Base-by-base conservation (phyloP, 2,329 filamentous ascomycete species). In the Fusarium longipes region DNA sequence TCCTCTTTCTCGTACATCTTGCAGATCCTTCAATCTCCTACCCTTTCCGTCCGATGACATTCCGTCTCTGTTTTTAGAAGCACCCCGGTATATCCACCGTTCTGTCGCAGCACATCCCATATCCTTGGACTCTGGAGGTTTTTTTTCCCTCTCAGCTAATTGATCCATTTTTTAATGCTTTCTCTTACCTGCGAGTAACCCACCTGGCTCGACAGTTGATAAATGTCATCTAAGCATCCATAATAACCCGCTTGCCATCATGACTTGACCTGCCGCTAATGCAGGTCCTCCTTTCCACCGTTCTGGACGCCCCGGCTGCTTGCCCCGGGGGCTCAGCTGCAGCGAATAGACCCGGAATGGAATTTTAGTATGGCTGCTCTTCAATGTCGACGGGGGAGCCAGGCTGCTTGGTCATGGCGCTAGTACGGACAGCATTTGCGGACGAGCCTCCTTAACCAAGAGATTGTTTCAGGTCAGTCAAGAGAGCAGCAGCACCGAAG, bases 231-330 rank as follows among this genome's bases (percentile, higher is more conserved):
- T 35, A 15, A 24, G 30, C 45, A 48, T 35, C 30, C 30, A 12
- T 15, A 18, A 25, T 18, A 18, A 25, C 35, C 29, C 18, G 42
- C 39, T 47, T 35, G 44, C 56, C 68, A 71, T 67, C 50, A 42
- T 42, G 45, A 60, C 51, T 58, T 60, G 59, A 44, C 65, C 65
- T 68, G 52, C 63, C 71, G 70, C 71, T 73, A 71, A 70, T 67
- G 71, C 67, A 73, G 67, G 69, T 73, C 71, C 71, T 69, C 67
- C 56, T 59, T 65, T 57, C 62, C 68, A 73, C 69, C 67, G 61
- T 60, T 60, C 48, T 64, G 56, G 65, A 57, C 45, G 60, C 65
- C 30, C 66, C 66, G 62, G 66, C 62, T 53, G 43, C 44, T 45
- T 45, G 50, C 67, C 67, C 54, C 65, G 51, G 64, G 47, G 50